Evolutionary conservation across 352 stramenopile genomes (phyloP).

Genomic region (Saprolegnia diclina): DNA sequence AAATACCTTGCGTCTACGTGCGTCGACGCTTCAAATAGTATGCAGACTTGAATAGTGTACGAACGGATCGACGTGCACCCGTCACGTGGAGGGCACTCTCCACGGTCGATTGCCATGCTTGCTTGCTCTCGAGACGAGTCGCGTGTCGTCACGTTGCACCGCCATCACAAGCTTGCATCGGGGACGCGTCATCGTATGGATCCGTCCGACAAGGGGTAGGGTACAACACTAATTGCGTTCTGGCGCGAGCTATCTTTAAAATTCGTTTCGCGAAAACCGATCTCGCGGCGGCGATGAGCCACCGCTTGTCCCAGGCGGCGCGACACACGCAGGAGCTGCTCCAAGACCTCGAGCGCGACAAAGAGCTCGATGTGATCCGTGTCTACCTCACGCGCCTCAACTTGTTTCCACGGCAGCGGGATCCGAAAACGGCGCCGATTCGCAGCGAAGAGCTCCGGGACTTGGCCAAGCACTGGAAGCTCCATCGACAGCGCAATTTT

Average conservation of each 20-base stretch:
- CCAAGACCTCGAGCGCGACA: constrained; percentile 79
- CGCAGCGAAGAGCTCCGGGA: constrained; percentile 90
- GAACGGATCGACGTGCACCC: too few species aligned
- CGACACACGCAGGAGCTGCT: constrained; percentile 74
- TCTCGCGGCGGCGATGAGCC: constrained; percentile 45
- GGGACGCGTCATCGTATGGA: too few species aligned
- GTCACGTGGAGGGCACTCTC: too few species aligned
- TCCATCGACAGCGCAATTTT: constrained; percentile 85
- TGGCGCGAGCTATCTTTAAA: neutral
- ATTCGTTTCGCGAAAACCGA: neutral
- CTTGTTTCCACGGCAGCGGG: constrained; percentile 67
- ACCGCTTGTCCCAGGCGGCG: constrained; percentile 76
- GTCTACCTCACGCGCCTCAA: constrained; percentile 77
- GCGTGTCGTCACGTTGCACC: too few species aligned
- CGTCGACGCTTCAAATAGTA: too few species aligned
- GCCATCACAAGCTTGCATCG: too few species aligned
- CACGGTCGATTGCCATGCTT: too few species aligned
- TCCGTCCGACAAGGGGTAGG: too few species aligned
- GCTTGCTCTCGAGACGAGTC: too few species aligned
- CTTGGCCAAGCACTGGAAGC: constrained; percentile 85
- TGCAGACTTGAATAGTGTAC: too few species aligned
- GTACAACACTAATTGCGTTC: neutral
- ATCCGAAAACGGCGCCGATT: constrained; percentile 68
- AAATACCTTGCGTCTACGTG: neutral
- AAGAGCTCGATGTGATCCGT: constrained; percentile 80